These are phyloP conservation scores for Syzygium aromaticum DNA, from an alignment of 345 rosid genomes.

Conservation along the genomic window DNA sequence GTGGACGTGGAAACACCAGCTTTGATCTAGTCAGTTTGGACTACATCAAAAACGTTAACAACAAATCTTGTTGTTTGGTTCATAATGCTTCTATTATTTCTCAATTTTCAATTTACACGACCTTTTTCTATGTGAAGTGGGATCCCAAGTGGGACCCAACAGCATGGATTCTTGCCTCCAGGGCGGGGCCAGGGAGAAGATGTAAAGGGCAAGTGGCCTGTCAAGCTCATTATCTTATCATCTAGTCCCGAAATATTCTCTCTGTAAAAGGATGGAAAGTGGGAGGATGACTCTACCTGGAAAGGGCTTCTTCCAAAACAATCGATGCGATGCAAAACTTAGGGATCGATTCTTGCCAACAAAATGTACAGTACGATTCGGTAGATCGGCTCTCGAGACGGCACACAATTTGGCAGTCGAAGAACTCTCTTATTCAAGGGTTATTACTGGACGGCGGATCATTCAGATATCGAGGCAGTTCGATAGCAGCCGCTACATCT, in stretches of 20 bases:
- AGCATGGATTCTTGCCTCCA: not conserved
- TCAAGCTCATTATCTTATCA: not conserved
- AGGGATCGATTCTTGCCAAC: not conserved
- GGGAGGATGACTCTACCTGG: not conserved
- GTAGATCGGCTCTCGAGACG: not conserved
- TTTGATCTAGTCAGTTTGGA: not conserved
- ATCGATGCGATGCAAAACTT: not conserved
- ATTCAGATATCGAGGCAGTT: rapidly evolving
- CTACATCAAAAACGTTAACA: not conserved
- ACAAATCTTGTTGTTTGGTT: not conserved
- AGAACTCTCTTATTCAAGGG: rapidly evolving
- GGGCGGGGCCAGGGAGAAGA: not conserved
- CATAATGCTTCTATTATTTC: not conserved
- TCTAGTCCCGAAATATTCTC: not conserved
- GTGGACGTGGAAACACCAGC: not conserved
- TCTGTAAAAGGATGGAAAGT: not conserved
- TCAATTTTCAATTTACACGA: too few relatives aligned
- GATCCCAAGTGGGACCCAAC: not conserved
- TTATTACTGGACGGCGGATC: not conserved
- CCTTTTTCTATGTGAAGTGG: not conserved
- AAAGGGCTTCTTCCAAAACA: not conserved
- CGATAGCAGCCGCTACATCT: rapidly evolving
- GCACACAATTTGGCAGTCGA: rapidly evolving
- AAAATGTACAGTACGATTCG: not conserved
- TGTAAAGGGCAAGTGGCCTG: not conserved